Evolutionary conservation across 306 rosid genomes (phyloP).

Genomic region (Sicyos baderoa): DNA sequence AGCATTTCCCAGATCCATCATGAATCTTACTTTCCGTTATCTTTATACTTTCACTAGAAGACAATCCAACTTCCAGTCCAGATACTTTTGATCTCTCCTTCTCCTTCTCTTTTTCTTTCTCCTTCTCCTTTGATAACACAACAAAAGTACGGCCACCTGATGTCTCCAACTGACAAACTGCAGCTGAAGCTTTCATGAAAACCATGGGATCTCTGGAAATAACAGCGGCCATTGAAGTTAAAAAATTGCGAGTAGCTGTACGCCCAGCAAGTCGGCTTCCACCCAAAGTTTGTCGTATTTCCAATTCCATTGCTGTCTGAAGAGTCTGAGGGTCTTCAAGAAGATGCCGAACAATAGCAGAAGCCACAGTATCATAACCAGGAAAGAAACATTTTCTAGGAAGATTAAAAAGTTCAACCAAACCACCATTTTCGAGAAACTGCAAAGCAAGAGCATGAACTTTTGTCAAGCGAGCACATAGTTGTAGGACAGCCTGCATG

Average conservation of each 20-base stretch:
- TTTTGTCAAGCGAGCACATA: conserved; percentile 91
- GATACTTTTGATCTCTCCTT: conserved; percentile 43
- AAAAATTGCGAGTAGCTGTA: conserved; percentile 58
- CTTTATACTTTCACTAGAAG: conserved; percentile 66
- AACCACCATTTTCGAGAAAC: conserved; percentile 92
- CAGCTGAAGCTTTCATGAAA: conserved; percentile 89
- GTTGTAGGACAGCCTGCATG: conserved; percentile 96
- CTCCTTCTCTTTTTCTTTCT: conserved; percentile 85
- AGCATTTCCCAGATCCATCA: conserved; percentile 75
- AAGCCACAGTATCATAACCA: conserved; percentile 91
- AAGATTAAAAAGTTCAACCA: conserved; percentile 69
- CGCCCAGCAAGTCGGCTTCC: conserved; percentile 85
- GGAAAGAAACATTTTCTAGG: conserved; percentile 82
- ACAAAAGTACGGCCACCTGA: conserved; percentile 83
- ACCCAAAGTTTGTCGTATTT: conserved; percentile 72
- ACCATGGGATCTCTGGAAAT: conserved; percentile 90
- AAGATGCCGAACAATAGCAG: conserved; percentile 93
- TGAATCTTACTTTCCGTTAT: conserved; percentile 70
- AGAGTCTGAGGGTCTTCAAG: conserved; percentile 98
- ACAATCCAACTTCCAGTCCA: conserved; percentile 52
- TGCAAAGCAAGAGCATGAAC: conserved; percentile 69
- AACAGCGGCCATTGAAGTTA: conserved; percentile 87
- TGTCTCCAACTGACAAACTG: conserved; percentile 86
- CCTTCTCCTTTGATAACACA: conserved; percentile 69
- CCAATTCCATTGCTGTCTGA: conserved; percentile 95